Conservation (phyloP, 192 early-diverging fungal species). For the Kappamyces sp. region DNA sequence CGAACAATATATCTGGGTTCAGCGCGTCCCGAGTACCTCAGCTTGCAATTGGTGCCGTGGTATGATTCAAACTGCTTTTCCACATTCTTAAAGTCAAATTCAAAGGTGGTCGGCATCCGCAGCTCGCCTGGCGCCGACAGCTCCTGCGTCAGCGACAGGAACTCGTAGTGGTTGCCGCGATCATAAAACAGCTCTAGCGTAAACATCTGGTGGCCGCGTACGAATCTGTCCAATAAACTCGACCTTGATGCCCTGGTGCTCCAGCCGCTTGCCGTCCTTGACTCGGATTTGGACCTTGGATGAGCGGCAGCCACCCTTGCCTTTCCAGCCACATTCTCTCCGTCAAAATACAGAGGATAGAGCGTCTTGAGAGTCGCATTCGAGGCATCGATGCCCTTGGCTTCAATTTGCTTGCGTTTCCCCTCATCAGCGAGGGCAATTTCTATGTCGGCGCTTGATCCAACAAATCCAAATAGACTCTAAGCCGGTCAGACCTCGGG, state of each 20-base stretch:
- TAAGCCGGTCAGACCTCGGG: background rate
- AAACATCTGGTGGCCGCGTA: conserved; percentile 28
- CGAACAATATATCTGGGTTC: conserved; percentile 82
- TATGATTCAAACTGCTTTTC: conserved; percentile 99
- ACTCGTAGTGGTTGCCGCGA: conserved; percentile 91
- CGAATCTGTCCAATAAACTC: conserved; percentile 98
- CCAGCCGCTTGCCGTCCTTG: conserved; percentile 86
- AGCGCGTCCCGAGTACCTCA: conserved; percentile 49
- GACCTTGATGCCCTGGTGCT: conserved; percentile 98
- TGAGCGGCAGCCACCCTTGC: conserved; percentile 41
- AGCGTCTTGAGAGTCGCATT: conserved; percentile 59
- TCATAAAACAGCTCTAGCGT: conserved; percentile 86
- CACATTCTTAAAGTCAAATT: conserved; percentile 99
- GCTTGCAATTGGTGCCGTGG: conserved; percentile 95
- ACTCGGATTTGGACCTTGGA: conserved; percentile 66
- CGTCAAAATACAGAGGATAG: conserved; percentile 94
- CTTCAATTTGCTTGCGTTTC: conserved; percentile 86
- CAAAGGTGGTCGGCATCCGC: conserved; percentile 68
- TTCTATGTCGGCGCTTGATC: conserved; percentile 74
- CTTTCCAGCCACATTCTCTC: conserved; percentile 89
- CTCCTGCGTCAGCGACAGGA: conserved; percentile 88
- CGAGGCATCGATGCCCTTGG: conserved; percentile 82
- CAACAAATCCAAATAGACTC: conserved; percentile 46
- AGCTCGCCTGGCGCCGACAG: conserved; percentile 92
- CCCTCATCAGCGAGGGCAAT: conserved; percentile 80